Evolutionary conservation across 257 asterid species (phyloP).

Genomic region (Phtheirospermum japonicum): DNA sequence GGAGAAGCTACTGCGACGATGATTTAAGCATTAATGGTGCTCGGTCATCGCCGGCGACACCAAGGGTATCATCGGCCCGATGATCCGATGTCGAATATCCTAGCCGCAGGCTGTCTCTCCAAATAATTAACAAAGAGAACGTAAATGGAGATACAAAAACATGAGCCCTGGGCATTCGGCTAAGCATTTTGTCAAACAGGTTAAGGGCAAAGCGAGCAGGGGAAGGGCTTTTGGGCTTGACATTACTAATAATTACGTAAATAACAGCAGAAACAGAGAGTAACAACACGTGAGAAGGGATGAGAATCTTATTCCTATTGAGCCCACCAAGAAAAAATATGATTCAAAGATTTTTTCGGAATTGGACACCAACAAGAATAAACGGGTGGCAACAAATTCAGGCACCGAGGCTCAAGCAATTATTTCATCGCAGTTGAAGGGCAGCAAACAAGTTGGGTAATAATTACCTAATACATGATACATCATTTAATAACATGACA

Average conservation of each 20-base stretch:
- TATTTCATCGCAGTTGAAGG: conserved; percentile 16
- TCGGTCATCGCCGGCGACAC: conserved; percentile 49
- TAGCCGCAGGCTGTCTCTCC: conserved; percentile 54
- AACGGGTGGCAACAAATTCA: no score
- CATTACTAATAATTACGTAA: conserved; percentile 39
- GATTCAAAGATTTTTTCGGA: no score
- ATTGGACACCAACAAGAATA: no score
- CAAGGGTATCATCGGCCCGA: no score
- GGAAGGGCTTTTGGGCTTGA: conserved; percentile 47
- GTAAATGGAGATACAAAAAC: conserved; percentile 19
- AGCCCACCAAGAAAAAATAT: conserved; percentile 37
- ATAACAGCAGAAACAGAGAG: conserved; percentile 27
- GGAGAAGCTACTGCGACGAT: no score
- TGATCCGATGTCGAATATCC: conserved; percentile 62
- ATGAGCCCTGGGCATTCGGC: conserved; percentile 51
- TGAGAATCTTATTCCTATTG: conserved; percentile 43
- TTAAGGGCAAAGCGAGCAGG: conserved; percentile 51
- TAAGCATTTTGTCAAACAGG: conserved; percentile 63
- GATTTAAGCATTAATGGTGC: conserved; percentile 34
- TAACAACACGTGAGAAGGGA: conserved; percentile 16
- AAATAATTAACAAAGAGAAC: conserved; percentile 59
- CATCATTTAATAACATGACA: neutral
- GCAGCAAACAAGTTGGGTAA: conserved; percentile 23
- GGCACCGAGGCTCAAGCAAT: conserved; percentile 22
- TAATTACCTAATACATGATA: conserved; percentile 56